Evolutionary conservation across 805 yeast species (phyloP).

Genomic region (Lachancea nothofagi): DNA sequence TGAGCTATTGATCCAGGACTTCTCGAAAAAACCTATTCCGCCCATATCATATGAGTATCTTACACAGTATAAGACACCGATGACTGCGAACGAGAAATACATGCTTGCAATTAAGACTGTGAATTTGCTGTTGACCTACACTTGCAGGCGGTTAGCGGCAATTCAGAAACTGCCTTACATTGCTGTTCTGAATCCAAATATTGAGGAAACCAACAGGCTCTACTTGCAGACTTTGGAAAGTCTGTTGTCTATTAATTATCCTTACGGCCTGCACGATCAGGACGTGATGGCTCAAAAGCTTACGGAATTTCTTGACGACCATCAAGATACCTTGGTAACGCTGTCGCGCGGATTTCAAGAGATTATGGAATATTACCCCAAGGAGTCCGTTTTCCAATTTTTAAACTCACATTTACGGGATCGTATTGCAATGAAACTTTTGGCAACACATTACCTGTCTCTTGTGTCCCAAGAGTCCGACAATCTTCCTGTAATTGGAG

Average conservation of each 20-base stretch:
- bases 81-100: conserved; percentile 29
- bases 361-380: conserved; percentile 42
- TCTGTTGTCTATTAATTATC: conserved; percentile 39
- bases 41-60: conserved; percentile 48
- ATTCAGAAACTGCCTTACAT: conserved; percentile 76
- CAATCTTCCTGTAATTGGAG: conserved; percentile 50
- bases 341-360: conserved; percentile 80
- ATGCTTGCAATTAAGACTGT: conserved; percentile 51
- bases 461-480: conserved; percentile 41
- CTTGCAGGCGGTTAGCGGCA: conserved; percentile 65
- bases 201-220: conserved; percentile 67
- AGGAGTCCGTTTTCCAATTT: conserved; percentile 51
- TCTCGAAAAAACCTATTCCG: conserved; percentile 48
- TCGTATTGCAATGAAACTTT: conserved; percentile 77
- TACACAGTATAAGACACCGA: conserved; percentile 36
- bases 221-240: conserved; percentile 66
- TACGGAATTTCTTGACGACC: conserved; percentile 59
- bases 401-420: conserved; percentile 74
- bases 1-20: conserved; percentile 53
- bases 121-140: conserved; percentile 49
- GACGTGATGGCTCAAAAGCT: conserved; percentile 47
- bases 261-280: conserved; percentile 50
- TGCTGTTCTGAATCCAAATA: conserved; percentile 79
- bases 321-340: conserved; percentile 77
- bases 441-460: conserved; percentile 79